phyloP scores from a whole-genome alignment of 164 flowering plant genomes.

The Stephania japonica region DNA sequence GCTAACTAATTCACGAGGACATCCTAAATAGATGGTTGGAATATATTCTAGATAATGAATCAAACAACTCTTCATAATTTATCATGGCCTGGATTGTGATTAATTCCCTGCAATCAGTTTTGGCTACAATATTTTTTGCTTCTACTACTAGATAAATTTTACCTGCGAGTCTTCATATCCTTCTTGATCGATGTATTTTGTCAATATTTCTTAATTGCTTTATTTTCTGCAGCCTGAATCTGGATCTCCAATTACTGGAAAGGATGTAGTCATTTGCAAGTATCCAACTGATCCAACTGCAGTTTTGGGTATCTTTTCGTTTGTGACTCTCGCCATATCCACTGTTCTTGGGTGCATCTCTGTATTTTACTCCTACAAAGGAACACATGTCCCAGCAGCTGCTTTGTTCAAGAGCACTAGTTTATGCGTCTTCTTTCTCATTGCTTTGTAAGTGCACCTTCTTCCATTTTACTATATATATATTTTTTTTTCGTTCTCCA shows the following conservation, averaged over 20 bases:
- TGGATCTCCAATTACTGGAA: constrained; percentile 38
- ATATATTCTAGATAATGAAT: not conserved
- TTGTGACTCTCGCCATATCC: constrained; percentile 31
- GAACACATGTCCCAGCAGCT: constrained; percentile 51
- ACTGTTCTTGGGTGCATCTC: constrained; percentile 38
- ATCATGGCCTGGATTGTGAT: not conserved
- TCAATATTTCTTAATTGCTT: not conserved
- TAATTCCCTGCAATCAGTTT: too few relatives aligned
- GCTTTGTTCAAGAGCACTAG: constrained; percentile 52
- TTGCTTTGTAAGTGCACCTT: constrained; percentile 59
- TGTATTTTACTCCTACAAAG: constrained; percentile 66
- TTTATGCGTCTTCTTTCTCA: constrained; percentile 49
- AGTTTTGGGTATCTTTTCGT: constrained; percentile 46
- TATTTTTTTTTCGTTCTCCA: not conserved
- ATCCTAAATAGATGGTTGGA: too few relatives aligned
- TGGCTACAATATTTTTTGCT: not conserved
- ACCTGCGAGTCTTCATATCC: too few relatives aligned
- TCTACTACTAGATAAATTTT: not conserved
- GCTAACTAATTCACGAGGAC: too few relatives aligned
- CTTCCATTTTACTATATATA: not conserved
- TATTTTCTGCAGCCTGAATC: constrained; percentile 42
- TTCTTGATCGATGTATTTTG: not conserved
- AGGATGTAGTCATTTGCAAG: constrained; percentile 44
- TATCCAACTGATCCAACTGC: constrained; percentile 65
- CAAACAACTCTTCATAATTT: not conserved